Conservation (phyloP, 495 filamentous ascomycete species). For the Entonaema liquescens region DNA sequence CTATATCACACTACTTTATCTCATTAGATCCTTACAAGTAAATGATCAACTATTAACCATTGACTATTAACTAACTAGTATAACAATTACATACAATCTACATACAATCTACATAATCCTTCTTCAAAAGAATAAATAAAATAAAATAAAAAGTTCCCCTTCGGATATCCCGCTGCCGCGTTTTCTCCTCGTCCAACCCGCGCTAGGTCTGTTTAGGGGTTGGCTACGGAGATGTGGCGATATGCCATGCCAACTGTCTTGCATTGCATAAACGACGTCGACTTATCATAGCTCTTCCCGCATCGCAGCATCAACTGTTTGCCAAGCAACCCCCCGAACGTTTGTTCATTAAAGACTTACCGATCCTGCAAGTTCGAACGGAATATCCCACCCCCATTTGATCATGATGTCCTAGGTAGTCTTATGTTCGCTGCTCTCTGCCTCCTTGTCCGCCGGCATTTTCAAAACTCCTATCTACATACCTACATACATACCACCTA, state of each 20-base stretch:
- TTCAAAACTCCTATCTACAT: conserved; percentile 5
- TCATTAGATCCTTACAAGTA: background rate
- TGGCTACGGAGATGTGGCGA: conserved; percentile 36
- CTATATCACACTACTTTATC: no score
- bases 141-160: background rate
- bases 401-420: background rate
- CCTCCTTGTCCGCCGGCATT: conserved; percentile 23
- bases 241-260: conserved; percentile 50
- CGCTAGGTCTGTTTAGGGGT: conserved; percentile 37
- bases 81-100: no score
- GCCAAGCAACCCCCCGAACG: conserved; percentile 28
- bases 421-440: background rate
- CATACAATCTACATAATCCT: no score
- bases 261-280: conserved; percentile 49
- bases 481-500: background rate
- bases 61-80: no score
- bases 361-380: conserved; percentile 21
- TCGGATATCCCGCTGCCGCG: conserved; percentile 26
- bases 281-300: conserved; percentile 34
- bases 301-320: conserved; percentile 20
- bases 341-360: conserved; percentile 9
- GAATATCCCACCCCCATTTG: conserved; percentile 14
- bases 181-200: conserved; percentile 5
- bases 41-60: no score
- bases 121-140: background rate